Conservation (phyloP, 441 rosid species). For the Sinapis alba region DNA sequence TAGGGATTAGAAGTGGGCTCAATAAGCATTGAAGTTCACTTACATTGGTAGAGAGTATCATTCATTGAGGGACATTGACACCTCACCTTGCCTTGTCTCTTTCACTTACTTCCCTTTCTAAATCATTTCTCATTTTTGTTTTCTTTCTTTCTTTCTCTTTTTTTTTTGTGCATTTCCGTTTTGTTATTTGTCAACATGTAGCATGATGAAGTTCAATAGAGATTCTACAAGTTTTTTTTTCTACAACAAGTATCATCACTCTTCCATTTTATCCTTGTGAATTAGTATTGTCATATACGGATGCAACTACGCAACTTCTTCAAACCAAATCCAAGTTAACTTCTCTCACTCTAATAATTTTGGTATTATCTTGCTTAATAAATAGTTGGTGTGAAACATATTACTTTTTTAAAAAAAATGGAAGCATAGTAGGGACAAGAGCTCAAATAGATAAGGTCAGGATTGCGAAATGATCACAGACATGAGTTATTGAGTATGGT, state of each 20-base stretch:
- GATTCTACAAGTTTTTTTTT: background rate
- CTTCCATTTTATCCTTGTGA: background rate
- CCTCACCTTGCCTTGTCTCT: constrained; percentile 35
- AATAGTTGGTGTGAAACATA: constrained; percentile 4
- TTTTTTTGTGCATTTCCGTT: constrained; percentile 4
- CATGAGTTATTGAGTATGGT: constrained; percentile 20
- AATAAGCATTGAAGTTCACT: constrained; percentile 33
- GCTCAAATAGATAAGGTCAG: constrained; percentile 27
- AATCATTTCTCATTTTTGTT: constrained; percentile 31
- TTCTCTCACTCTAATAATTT: background rate
- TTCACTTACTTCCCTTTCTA: constrained; percentile 26
- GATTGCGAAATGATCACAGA: constrained; percentile 26
- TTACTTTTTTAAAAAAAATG: background rate
- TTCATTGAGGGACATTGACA: constrained; percentile 40
- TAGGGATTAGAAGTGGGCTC: constrained; percentile 29
- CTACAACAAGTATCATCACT: background rate
- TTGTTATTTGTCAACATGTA: constrained; percentile 29
- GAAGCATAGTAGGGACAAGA: constrained; percentile 16
- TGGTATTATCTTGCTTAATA: background rate
- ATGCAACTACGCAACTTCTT: background rate
- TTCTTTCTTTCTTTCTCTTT: constrained; percentile 2
- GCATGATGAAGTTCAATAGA: constrained; percentile 13
- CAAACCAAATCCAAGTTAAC: background rate
- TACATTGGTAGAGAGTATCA: constrained; percentile 30
- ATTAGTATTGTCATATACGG: background rate